Conservation (phyloP, 1,284 basidiomycete genomes). For the Cutaneotrichosporon arboriforme region DNA sequence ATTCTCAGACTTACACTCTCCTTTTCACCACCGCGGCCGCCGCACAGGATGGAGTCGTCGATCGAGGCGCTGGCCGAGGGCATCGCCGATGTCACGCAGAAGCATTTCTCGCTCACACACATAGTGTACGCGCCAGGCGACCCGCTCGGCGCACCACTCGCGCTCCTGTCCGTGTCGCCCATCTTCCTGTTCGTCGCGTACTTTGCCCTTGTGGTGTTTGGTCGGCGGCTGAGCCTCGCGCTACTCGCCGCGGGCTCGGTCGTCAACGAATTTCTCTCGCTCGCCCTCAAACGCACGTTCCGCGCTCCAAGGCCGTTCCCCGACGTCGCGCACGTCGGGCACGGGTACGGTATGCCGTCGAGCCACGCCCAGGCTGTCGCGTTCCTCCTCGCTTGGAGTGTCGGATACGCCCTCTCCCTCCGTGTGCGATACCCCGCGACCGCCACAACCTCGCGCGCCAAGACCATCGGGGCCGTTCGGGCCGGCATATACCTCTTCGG, state of each 20-base stretch:
- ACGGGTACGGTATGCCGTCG: slow-evolving; percentile 46
- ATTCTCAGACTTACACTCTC: background rate
- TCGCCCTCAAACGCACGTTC: slow-evolving; percentile 29
- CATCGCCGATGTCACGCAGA: slow-evolving; percentile 2
- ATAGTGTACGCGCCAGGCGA: slow-evolving; percentile 40
- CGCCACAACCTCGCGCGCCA: background rate
- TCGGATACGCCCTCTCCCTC: slow-evolving; percentile 29
- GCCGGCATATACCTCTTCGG: slow-evolving; percentile 33
- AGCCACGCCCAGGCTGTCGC: slow-evolving; percentile 45
- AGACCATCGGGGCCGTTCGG: slow-evolving; percentile 16
- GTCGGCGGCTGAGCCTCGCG: slow-evolving; percentile 34
- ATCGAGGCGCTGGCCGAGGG: slow-evolving; percentile 7
- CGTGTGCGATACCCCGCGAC: slow-evolving; percentile 8
- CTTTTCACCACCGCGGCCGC: background rate
- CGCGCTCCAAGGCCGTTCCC: slow-evolving; percentile 21
- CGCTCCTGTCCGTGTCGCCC: slow-evolving; percentile 43
- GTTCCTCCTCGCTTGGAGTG: slow-evolving; percentile 39
- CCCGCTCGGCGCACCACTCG: slow-evolving; percentile 41
- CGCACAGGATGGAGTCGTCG: background rate
- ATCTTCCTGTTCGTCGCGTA: slow-evolving; percentile 49
- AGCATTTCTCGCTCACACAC: slow-evolving; percentile 43
- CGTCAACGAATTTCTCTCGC: slow-evolving; percentile 37
- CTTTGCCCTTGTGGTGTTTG: slow-evolving; percentile 42
- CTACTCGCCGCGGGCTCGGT: slow-evolving; percentile 37
- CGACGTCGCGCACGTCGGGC: slow-evolving; percentile 24